Base-by-base conservation (phyloP, 2,329 filamentous ascomycete species). In the Cladosporium austrohemisphaericum region DNA sequence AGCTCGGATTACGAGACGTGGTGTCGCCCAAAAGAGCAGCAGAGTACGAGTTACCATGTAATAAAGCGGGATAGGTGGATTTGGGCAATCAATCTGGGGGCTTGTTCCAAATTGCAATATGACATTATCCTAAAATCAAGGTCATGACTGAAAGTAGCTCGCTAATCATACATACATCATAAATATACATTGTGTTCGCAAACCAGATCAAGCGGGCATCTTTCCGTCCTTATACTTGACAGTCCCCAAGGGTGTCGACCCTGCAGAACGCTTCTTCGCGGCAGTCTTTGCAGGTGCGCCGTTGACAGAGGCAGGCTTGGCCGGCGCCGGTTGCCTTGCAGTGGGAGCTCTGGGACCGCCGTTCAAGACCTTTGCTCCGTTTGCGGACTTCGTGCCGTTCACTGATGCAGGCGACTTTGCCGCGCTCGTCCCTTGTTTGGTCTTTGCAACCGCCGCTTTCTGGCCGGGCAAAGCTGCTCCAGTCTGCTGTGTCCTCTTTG, bases 161-260 rank as follows among this genome's bases (percentile, higher is more conserved):
- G 33, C 25, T 38, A 47, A 29, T 38, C 5, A 38, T 47, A 47
- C 44, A 47, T 20, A 29, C 10, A 26, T n/a, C 31, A 36, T 13
- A 18, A 5, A 3, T 8, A 33, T 23, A 18, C 14, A n/a, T n/a
- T n/a, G n/a, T n/a, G n/a, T 14, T 25, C 23, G 18, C 19, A 44
- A 31, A 9, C 23, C 2, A 20, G 5, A 37, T 47, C 33, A 47
- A 10, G 36, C 36, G 20, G 44, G 44, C 23, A 47, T 53, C 41
- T 51, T 57, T 11, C 58, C 57, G 40, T 55, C 50, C 19, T 52
- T 52, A 52, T 62, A 60, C 52, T 64, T 60, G 47, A 57, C 56
- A 25, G 55, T 60, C 11, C 58, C 61, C n/a, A 62, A 25, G 1
- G 59, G 59, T 40, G 53, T 62, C 32, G 55, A 55, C 5, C 55